Percentiles rank a stretch among this genome's conserved stretches.
phyloP scores from a whole-genome alignment of 768 basidiomycete genomes.

The Boletus rubescentipes region DNA sequence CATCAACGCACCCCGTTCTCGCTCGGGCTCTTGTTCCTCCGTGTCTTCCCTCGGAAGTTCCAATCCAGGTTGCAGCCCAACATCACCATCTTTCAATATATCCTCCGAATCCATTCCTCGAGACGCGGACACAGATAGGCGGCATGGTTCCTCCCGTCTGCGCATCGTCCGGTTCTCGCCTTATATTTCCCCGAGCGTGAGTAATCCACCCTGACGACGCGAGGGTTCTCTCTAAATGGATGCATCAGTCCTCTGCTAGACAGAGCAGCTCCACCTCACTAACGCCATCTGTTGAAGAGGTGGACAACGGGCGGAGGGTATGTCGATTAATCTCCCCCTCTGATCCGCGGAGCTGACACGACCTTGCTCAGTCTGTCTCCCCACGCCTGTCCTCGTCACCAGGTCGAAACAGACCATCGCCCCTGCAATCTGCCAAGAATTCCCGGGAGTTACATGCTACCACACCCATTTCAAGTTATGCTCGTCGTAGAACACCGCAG shows the following conservation, averaged over 20 bases:
- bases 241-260: slow-evolving; percentile 39
- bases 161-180: slow-evolving; percentile 32
- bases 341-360: slow-evolving; percentile 34
- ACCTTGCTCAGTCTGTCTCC: slow-evolving; percentile 32
- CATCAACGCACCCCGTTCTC: slow-evolving; percentile 27
- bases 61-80: slow-evolving; percentile 30
- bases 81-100: slow-evolving; percentile 38
- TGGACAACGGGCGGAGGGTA: slow-evolving; percentile 29
- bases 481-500: slow-evolving; percentile 76
- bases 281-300: slow-evolving; percentile 20
- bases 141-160: slow-evolving; percentile 26
- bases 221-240: neutral
- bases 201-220: neutral
- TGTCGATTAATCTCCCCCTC: slow-evolving; percentile 32
- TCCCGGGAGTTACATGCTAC: slow-evolving; percentile 58
- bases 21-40: slow-evolving; percentile 47
- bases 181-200: slow-evolving; percentile 29
- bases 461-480: slow-evolving; percentile 78
- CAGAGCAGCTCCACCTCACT: slow-evolving; percentile 48
- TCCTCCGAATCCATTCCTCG: slow-evolving; percentile 25
- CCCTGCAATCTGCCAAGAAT: slow-evolving; percentile 47
- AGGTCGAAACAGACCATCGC: slow-evolving; percentile 41
- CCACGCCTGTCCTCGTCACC: slow-evolving; percentile 43
- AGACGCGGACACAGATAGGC: slow-evolving; percentile 32
- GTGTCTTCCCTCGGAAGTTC: slow-evolving; percentile 43